phyloP scores from a whole-genome alignment of 2,329 filamentous ascomycete species.

The Sporothrix variecibatus region DNA sequence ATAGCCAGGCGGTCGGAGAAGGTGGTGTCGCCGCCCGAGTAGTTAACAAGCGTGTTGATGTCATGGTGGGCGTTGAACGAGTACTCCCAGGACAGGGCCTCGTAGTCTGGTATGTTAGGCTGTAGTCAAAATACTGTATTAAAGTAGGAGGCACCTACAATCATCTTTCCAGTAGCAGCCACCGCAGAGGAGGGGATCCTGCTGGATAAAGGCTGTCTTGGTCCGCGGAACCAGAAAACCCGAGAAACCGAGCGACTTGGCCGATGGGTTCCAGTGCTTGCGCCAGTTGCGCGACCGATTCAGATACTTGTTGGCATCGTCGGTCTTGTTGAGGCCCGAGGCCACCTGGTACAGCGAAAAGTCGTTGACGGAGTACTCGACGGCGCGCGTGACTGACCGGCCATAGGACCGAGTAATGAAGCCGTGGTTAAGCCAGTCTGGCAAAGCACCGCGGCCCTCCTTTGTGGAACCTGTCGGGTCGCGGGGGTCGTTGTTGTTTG shows the following conservation, averaged over 20 bases:
- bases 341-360: constrained; percentile 69
- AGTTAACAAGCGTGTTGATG: constrained; percentile 54
- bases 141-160: constrained; percentile 20
- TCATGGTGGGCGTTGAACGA: constrained; percentile 71
- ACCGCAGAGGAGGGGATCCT: constrained; percentile 58
- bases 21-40: constrained; percentile 48
- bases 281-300: constrained; percentile 67
- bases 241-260: constrained; percentile 59
- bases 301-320: constrained; percentile 61
- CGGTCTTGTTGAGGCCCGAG: constrained; percentile 49
- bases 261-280: constrained; percentile 67
- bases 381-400: constrained; percentile 63
- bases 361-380: constrained; percentile 67
- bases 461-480: constrained; percentile 63
- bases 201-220: constrained; percentile 42
- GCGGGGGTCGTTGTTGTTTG: constrained; percentile 59
- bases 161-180: constrained; percentile 66
- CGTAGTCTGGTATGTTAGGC: constrained; percentile 47
- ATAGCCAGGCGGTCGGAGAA: constrained; percentile 62
- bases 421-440: constrained; percentile 66
- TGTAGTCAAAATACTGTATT: too few relatives aligned
- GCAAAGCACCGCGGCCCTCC: constrained; percentile 67
- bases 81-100: constrained; percentile 66
- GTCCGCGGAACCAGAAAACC: constrained; percentile 68
- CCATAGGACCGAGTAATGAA: constrained; percentile 65